These are phyloP conservation scores for Rhizodiscina lignyota DNA, from an alignment of 495 filamentous ascomycete genomes.

Conservation along the genomic window DNA sequence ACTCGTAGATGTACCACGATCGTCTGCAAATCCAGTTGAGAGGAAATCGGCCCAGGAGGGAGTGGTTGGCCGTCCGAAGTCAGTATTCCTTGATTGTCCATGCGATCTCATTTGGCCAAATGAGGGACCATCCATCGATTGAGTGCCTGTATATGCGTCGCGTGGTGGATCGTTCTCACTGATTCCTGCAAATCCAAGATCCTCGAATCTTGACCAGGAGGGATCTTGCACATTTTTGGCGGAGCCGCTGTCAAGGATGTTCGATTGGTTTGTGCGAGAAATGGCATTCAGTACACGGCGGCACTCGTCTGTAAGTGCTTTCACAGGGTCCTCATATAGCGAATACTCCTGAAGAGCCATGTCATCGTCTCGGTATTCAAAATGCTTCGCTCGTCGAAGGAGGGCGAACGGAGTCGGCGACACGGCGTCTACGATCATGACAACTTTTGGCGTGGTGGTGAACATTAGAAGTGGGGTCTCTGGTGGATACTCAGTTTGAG, in stretches of 20 bases:
- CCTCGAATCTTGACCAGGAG: slow-evolving; percentile 92
- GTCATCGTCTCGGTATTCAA: slow-evolving; percentile 85
- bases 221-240: slow-evolving; percentile 36
- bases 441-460: slow-evolving; percentile 67
- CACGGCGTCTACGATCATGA: slow-evolving; percentile 92
- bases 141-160: slow-evolving; percentile 2
- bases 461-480: slow-evolving; percentile 62
- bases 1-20: slow-evolving; percentile 34
- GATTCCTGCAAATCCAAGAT: slow-evolving; percentile 72
- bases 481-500: slow-evolving; percentile 91
- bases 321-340: slow-evolving; percentile 75
- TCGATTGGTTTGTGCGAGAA: slow-evolving; percentile 73
- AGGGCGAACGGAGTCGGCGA: slow-evolving; percentile 90
- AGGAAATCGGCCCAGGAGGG: slow-evolving; percentile 97
- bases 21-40: slow-evolving; percentile 77
- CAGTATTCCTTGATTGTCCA: slow-evolving; percentile 43
- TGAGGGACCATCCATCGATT: slow-evolving; percentile 1
- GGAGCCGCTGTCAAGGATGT: too few species aligned
- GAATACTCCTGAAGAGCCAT: slow-evolving; percentile 65
- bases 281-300: slow-evolving; percentile 77
- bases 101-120: slow-evolving; percentile 34
- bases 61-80: slow-evolving; percentile 72
- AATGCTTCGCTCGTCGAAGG: slow-evolving; percentile 80
- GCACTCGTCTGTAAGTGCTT: slow-evolving; percentile 84
- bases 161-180: too few species aligned